phyloP scores from a whole-genome alignment of 345 rosid genomes.

The Aquilaria yunnanensis region DNA sequence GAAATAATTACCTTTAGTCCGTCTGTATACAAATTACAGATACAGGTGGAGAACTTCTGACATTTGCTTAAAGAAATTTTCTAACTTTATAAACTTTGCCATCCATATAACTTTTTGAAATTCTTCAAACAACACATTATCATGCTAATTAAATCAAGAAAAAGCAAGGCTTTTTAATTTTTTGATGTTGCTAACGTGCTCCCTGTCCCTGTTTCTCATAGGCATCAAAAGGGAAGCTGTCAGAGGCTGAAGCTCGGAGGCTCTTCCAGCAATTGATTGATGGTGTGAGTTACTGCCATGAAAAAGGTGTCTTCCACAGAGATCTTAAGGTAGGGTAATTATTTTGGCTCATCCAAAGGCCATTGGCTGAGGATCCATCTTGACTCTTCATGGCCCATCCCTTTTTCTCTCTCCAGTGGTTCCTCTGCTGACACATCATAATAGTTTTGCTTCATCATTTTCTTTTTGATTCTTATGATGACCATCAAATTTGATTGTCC shows the following conservation, averaged over 20 bases:
- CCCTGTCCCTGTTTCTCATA: constrained; percentile 10
- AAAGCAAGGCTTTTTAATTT: too few relatives aligned
- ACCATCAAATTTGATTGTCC: too few relatives aligned
- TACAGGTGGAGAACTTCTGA: too few relatives aligned
- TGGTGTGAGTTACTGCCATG: constrained; percentile 80
- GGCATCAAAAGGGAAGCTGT: constrained; percentile 68
- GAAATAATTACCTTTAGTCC: too few relatives aligned
- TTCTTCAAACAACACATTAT: too few relatives aligned
- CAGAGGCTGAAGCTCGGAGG: constrained; percentile 69
- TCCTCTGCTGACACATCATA: too few relatives aligned
- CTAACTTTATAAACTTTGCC: too few relatives aligned
- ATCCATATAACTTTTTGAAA: too few relatives aligned
- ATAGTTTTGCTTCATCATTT: background rate
- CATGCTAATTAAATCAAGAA: too few relatives aligned
- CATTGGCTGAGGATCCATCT: background rate
- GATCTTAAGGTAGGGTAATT: constrained; percentile 67
- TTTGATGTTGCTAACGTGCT: background rate
- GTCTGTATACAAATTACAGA: too few relatives aligned
- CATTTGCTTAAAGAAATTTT: too few relatives aligned
- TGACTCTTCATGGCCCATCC: background rate
- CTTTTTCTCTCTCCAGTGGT: background rate
- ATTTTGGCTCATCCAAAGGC: too few relatives aligned
- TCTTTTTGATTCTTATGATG: background rate
- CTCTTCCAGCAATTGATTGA: constrained; percentile 82
- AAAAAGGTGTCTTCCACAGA: constrained; percentile 76